Conservation (phyloP, 768 basidiomycete species). For the Amanita molliuscula region DNA sequence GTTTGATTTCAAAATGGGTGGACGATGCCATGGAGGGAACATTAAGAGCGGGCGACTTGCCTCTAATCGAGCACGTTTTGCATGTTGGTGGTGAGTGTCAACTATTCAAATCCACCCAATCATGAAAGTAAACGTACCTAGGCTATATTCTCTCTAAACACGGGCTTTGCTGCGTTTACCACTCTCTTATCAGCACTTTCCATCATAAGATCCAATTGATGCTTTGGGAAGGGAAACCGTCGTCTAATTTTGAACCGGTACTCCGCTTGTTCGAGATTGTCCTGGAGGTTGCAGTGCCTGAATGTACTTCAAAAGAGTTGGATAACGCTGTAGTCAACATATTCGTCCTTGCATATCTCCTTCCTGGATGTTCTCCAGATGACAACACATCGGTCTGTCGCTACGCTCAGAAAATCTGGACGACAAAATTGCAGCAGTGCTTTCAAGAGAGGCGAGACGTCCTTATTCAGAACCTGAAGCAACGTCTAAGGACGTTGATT, state of each 20-base stretch:
- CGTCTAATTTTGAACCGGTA: conserved; percentile 15
- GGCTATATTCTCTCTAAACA: conserved; percentile 24
- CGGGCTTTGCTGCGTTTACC: conserved; percentile 23
- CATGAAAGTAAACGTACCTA: conserved; percentile 6
- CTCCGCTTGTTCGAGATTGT: conserved; percentile 24
- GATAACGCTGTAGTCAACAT: conserved; percentile 28
- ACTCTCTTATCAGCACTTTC: conserved; percentile 24
- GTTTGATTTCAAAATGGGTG: conserved; percentile 27
- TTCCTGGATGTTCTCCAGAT: conserved; percentile 24
- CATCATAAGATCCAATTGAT: conserved; percentile 21
- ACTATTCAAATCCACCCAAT: neutral
- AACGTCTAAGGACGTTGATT: conserved; percentile 30
- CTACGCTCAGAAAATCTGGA: conserved; percentile 25
- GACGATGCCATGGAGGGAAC: conserved; percentile 22
- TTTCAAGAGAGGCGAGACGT: conserved; percentile 13
- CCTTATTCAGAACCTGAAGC: conserved; percentile 27
- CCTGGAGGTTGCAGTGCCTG: conserved; percentile 12
- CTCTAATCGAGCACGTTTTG: conserved; percentile 29
- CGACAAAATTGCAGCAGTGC: conserved; percentile 16
- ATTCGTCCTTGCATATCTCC: conserved; percentile 38
- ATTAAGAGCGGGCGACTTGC: conserved; percentile 15
- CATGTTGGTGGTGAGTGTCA: conserved; percentile 26
- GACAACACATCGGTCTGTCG: conserved; percentile 14
- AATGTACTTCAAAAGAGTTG: conserved; percentile 9
- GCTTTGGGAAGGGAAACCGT: conserved; percentile 19